Base-by-base conservation (phyloP, 257 asterid species). In the Penstemon barbatus region DNA sequence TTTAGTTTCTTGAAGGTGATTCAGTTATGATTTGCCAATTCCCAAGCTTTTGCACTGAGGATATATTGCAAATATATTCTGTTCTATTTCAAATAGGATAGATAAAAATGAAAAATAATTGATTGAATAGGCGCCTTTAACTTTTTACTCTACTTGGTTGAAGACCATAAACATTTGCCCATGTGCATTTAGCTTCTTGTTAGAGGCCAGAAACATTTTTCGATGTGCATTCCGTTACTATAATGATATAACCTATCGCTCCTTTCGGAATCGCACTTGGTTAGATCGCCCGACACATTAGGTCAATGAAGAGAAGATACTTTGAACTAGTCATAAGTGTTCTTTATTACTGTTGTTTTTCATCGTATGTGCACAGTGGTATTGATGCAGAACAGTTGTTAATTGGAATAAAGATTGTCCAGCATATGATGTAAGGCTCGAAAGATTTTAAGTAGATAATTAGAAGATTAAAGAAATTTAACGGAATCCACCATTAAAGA, bases 251-350 rank as follows among this genome's bases (percentile, higher is more conserved):
- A 42, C 66, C 57, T 42, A 60, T 41, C 18, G 18, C 18, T 15
- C 18, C 18, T 15, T 15, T 15, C 18, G 18, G 18, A 15, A 15
- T 0, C 18, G 18, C 18, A 15, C 18, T 15, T 15, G 18, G 18
- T 15, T 15, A 15, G 18, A 15, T 15, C 18, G 18, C 18, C 18
- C 0, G 18, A 15, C 18, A 33, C 52, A 3, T 48, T 50, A 11
- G 52, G 48, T 49, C 54, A 67, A 43, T 40, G 50, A 66, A 36
- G 33, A 74, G 62, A 68, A 50, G 50, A 71, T 68, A n/a, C 48
- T 60, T 53, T 40, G 7, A 53, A 42, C 53, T 64, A 61, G 60
- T 11, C 46, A 48, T 25, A 25, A 25, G 33, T 25, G 33, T 25
- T 25, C 33, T 25, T 1, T 25, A 25, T 25, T 25, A 25, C 33